phyloP scores from a whole-genome alignment of 208 protist species.

The Trypanosoma rangeli region DNA sequence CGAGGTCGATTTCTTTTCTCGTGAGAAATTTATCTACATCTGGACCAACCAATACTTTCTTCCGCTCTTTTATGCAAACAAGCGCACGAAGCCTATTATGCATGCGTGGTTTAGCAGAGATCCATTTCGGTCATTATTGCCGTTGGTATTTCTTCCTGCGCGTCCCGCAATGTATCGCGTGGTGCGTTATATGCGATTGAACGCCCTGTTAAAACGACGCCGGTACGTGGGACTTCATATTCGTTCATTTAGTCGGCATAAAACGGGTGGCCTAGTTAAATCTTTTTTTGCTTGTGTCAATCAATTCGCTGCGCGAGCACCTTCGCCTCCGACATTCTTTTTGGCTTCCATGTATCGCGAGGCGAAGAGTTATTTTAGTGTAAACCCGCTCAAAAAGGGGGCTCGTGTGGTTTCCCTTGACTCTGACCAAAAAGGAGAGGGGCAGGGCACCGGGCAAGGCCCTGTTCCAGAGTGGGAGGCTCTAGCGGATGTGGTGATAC shows the following conservation, averaged over 20 bases:
- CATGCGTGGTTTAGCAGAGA: constrained; percentile 8
- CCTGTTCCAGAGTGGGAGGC: constrained; percentile 25
- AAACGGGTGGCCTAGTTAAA: constrained; percentile 2
- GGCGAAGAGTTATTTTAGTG: constrained; percentile 17
- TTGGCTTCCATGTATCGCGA: constrained; percentile 26
- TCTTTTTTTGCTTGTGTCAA: constrained; percentile 20
- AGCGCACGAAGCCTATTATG: constrained; percentile 6
- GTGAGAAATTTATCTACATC: constrained; percentile 32
- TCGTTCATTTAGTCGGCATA: constrained; percentile 16
- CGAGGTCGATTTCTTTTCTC: constrained; percentile 25
- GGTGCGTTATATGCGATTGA: not conserved
- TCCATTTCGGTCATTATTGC: constrained; percentile 17
- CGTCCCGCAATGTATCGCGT: constrained; percentile 17
- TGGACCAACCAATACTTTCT: constrained; percentile 47
- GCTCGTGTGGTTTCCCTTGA: not conserved
- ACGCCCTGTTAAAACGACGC: constrained; percentile 3
- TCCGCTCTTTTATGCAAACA: constrained; percentile 25
- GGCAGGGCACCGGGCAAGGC: constrained; percentile 21
- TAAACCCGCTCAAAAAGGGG: not conserved
- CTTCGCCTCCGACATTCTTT: constrained; percentile 3
- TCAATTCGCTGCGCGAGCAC: not conserved
- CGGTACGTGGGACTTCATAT: constrained; percentile 21
- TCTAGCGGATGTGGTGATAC: constrained; percentile 28
- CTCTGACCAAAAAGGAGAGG: constrained; percentile 6
- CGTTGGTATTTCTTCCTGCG: too few relatives aligned